Evolutionary conservation across 2,329 filamentous ascomycete species (phyloP).

Genomic region (Fusarium dimerum): DNA sequence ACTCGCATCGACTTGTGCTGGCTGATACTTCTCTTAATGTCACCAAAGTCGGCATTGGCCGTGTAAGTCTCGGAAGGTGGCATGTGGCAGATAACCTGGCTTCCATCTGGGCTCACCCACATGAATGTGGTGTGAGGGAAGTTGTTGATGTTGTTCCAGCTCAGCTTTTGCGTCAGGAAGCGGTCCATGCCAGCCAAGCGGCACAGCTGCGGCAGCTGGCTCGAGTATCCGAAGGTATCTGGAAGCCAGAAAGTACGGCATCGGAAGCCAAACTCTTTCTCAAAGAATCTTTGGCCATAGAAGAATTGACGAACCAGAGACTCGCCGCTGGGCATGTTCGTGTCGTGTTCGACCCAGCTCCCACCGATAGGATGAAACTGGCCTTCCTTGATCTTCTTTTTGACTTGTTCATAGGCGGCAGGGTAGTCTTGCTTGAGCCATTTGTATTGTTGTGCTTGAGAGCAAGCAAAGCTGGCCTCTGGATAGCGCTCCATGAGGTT

Average conservation of each 20-base stretch:
- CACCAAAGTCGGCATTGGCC: conserved; percentile 89
- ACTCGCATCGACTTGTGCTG: conserved; percentile 97
- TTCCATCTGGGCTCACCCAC: conserved; percentile 94
- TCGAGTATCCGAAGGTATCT: conserved; percentile 97
- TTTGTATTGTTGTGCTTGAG: conserved; percentile 96
- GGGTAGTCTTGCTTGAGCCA: conserved; percentile 94
- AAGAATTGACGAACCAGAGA: conserved; percentile 92
- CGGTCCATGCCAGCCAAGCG: conserved; percentile 92
- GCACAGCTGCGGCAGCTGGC: conserved; percentile 90
- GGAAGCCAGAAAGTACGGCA: conserved; percentile 96
- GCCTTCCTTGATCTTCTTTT: conserved; percentile 85
- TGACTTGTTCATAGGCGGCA: conserved; percentile 84
- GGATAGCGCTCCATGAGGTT: conserved; percentile 93
- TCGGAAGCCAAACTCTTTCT: conserved; percentile 86
- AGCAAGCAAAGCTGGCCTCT: conserved; percentile 89
- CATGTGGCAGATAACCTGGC: conserved; percentile 98
- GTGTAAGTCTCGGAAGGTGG: conserved; percentile 94
- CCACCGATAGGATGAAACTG: conserved; percentile 94
- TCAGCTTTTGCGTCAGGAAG: conserved; percentile 97
- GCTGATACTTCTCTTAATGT: conserved; percentile 83
- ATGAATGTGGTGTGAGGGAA: conserved; percentile 99
- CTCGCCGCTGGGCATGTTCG: conserved; percentile 94
- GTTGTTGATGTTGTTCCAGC: conserved; percentile 99
- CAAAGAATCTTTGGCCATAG: conserved; percentile 93
- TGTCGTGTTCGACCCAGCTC: conserved; percentile 99